Base-by-base conservation (phyloP, 768 basidiomycete species). In the Xerocomus brunneocitrinus region DNA sequence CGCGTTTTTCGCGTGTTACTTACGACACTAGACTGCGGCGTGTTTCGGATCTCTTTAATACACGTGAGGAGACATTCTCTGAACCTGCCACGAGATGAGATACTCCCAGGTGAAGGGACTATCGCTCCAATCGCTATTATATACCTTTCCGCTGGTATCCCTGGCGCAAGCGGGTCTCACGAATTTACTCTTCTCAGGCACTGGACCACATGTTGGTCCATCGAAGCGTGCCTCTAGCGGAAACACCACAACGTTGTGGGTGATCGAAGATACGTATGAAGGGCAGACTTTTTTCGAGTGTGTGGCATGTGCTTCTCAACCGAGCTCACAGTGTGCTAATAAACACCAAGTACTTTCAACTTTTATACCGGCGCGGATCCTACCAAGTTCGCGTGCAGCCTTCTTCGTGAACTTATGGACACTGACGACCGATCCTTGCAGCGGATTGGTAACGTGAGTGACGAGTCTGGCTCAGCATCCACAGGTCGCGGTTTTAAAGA, bases 251-350 rank as follows among this genome's bases (percentile, higher is more conserved):
- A 82, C 79, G 58, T 62, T 88, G 6, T 90, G 87, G 87, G 70
- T 86, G 13, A 78, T 79, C 10, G 65, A 87, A 68, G 86, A 87
- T 62, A 80, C 78, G 4, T 89, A 85, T 62, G 74, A 78, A 41
- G 87, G 88, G 13, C 58, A 75, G 49, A 79, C 72, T 0, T 90
- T 90, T 68, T 89, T 88, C 64, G 79, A 88, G 88, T 89, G 54
- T 47, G 74, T 67, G 67, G 49, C 27, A 41, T 32, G n/a, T 44
- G 4, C 27, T 47, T 45, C 50, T 43, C 45, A 27, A 28, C 49
- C 25, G 13, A 35, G 25, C 44, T 38, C 52, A 27, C 27, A 27
- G 27, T 10, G 32, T 43, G 51, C 57, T 57, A 48, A 53, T 45
- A 44, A n/a, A 22, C 22, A 52, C 5, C 60, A 84, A 69, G 87